phyloP scores from a whole-genome alignment of 2,329 filamentous ascomycete species.

The Phialophora chinensis region DNA sequence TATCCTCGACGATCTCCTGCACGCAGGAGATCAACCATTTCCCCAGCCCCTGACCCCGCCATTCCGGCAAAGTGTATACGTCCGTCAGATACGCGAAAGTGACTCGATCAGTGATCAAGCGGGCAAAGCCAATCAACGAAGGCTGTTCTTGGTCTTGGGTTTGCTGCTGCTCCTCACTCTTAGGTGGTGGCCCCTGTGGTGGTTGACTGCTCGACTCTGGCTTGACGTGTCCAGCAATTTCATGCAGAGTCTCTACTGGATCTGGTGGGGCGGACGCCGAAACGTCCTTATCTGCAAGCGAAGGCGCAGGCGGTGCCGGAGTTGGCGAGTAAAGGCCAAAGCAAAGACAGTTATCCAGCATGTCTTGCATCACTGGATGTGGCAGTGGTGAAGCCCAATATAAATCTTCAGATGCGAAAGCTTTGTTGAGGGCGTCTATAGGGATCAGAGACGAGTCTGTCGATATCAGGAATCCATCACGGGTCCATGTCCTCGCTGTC shows the following conservation, averaged over 20 bases:
- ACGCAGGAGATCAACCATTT: constrained; percentile 68
- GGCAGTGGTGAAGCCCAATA: constrained; percentile 66
- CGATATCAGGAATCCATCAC: constrained; percentile 64
- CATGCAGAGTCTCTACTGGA: constrained; percentile 28
- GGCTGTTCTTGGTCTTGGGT: constrained; percentile 39
- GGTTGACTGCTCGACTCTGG: neutral
- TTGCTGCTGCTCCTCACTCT: constrained; percentile 36
- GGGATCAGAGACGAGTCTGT: constrained; percentile 65
- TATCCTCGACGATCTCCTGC: constrained; percentile 61
- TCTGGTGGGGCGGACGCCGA: constrained; percentile 25
- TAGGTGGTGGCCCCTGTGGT: constrained; percentile 26
- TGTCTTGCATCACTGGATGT: constrained; percentile 55
- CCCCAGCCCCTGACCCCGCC: constrained; percentile 68
- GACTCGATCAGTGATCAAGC: constrained; percentile 72
- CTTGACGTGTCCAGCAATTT: constrained; percentile 23
- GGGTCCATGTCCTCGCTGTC: constrained; percentile 28
- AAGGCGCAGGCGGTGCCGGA: constrained; percentile 16
- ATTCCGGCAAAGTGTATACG: constrained; percentile 66
- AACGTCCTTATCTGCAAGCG: constrained; percentile 12
- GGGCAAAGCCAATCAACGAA: constrained; percentile 59
- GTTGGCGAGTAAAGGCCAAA: constrained; percentile 60
- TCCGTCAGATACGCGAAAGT: constrained; percentile 74
- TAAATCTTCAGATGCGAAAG: constrained; percentile 62
- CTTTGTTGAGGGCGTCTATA: constrained; percentile 60
- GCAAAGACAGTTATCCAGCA: constrained; percentile 65